Evolutionary conservation across 495 filamentous ascomycete genomes (phyloP), one percentile per base, ranked within the genome.

Genomic region (Chaetomium cochliodes): DNA sequence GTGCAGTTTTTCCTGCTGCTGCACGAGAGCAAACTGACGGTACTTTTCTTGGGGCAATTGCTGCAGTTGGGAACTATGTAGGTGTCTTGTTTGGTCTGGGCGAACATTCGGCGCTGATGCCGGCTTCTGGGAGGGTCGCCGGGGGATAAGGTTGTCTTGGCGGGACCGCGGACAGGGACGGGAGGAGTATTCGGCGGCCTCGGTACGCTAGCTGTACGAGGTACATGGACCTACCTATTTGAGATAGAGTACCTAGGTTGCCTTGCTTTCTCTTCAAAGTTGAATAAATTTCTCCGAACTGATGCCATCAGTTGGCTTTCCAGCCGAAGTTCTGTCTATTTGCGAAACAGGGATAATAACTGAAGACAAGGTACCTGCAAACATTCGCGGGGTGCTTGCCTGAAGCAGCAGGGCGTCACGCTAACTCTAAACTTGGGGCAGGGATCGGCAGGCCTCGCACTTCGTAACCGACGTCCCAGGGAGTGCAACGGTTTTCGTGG

Each of bases 131-230:
- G 39, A n/a, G 63, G 50, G 50, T 49, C 52, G 5, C 41, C 44
- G 33, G 28, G 42, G 63, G 52, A 55, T 57, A 51, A 62, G 58
- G 64, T 56, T 62, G 41, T 46, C 53, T 62, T 66, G 64, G 64
- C 64, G 44, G 42, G 58, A 53, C 33, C 28, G 25, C 41, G 22
- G 52, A 46, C 64, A 66, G 58, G 64, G 64, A 42, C 61, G 42
- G 33, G 33, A 11, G 33, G 33, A 37, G 33, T 1, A 11, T 23
- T 58, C 44, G 63, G 63, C 56, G 57, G 63, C 63, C 63, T 65
- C 56, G 59, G 55, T 30, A 47, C 63, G 63, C 63, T 60, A 60
- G 49, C 44, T 39, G 33, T 58, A 50, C n/a, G 23, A 42, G n/a
- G 15, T 20, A 37, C 30, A 33, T 33, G 30, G 30, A 33, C 7